Evolutionary conservation across 2,329 filamentous ascomycete genomes (phyloP), one percentile per base, ranked within the genome.

Genomic region (Trichophyton equinum): DNA sequence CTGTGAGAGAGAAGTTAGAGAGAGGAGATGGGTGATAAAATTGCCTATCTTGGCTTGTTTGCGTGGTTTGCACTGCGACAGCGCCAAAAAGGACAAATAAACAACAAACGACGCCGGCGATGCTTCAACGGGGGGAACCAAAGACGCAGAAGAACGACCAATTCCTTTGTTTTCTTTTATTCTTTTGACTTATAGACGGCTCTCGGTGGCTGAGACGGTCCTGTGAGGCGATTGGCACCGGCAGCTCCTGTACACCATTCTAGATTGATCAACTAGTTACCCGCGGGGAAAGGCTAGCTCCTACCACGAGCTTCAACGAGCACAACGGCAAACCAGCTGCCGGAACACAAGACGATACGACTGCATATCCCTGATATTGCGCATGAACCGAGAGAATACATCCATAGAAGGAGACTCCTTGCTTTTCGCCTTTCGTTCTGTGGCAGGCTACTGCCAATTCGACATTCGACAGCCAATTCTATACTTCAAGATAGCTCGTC

Each of bases 71-170:
- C 40, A 47, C n/a, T 22, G 20, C 8, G 20, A 51, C 15, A 15
- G n/a, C 22, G 46, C 30, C 57, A 42, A 8, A 58, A 60, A 66
- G 65, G 64, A 65, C 64, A 62, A 55, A 22, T 25, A 53, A 36
- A 56, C 58, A 18, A 38, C 33, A 60, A 55, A 36, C 20, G 46
- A 8, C 13, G 46, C 18, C 7, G 51, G 27, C 27, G 27, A 30
- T 30, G 27, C 27, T 7, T 30, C 27, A 30, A 30, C 27, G 27
- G 27, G 27, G 27, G 27, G 8, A 15, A 15, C n/a, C 18, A 15
- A 33, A 55, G 51, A 11, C 25, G 22, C 7, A n/a, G 22, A 53
- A 25, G 22, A 51, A 20, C 44, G 11, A 20, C 25, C 18, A 53
- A n/a, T 55, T 18, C 13, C n/a, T 25, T 18, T 33, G 27, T 33